Evolutionary conservation across 2,329 filamentous ascomycete genomes (phyloP).

Genomic region (Cryphonectria nitschkei): DNA sequence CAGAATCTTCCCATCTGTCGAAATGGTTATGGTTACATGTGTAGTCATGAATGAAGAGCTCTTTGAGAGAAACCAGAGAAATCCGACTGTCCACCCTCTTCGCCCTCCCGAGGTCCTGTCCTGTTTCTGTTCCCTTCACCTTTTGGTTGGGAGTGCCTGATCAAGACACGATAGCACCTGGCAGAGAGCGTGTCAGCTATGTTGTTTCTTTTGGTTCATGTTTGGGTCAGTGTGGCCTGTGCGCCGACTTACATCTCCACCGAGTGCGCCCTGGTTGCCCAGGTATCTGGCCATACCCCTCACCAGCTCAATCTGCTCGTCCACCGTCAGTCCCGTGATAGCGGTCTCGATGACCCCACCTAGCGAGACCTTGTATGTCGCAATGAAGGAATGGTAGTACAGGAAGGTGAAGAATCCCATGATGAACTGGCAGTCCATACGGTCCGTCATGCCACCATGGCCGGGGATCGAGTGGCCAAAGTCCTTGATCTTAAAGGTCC

Average conservation of each 20-base stretch:
- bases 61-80: neutral
- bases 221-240: neutral
- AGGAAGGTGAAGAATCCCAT: slow-evolving; percentile 99
- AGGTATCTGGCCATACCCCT: slow-evolving; percentile 66
- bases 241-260: slow-evolving; percentile 41
- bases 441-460: slow-evolving; percentile 96
- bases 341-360: slow-evolving; percentile 88
- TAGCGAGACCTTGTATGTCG: slow-evolving; percentile 80
- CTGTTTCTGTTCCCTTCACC: slow-evolving; percentile 27
- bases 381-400: slow-evolving; percentile 98
- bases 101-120: neutral
- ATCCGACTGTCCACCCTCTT: neutral
- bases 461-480: slow-evolving; percentile 98
- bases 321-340: slow-evolving; percentile 82
- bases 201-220: neutral
- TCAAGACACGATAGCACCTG: slow-evolving; percentile 43
- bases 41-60: slow-evolving; percentile 10
- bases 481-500: slow-evolving; percentile 99
- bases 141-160: slow-evolving; percentile 35
- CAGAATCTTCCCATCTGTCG: neutral
- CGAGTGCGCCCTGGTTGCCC: slow-evolving; percentile 62
- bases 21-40: slow-evolving; percentile 10
- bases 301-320: slow-evolving; percentile 87
- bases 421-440: slow-evolving; percentile 99
- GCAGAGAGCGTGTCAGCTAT: neutral